Evolutionary conservation across 352 stramenopile species (phyloP).

Genomic region (Globisporangium perplexum): DNA sequence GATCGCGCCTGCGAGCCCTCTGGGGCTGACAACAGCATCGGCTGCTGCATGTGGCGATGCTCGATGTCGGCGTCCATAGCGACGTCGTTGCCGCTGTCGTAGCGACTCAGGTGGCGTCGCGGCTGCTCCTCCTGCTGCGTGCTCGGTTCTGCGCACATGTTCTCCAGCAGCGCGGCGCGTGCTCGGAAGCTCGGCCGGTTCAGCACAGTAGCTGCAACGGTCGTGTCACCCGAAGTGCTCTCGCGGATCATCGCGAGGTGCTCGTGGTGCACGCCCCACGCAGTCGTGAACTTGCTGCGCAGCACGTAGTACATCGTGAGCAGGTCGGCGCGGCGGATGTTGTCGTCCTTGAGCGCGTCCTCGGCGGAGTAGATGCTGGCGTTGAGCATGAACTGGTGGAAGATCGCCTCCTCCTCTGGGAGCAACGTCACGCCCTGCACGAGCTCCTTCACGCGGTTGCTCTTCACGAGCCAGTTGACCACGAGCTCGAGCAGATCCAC

Average conservation of each 20-base stretch:
- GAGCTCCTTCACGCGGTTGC: conserved; percentile 65
- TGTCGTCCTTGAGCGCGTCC: conserved; percentile 58
- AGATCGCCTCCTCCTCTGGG: conserved; percentile 42
- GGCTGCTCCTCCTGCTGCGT: not conserved
- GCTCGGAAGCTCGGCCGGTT: conserved; percentile 64
- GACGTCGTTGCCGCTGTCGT: conserved; percentile 27
- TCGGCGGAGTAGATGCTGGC: conserved; percentile 32
- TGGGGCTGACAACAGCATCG: conserved; percentile 1
- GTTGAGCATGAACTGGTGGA: conserved; percentile 78
- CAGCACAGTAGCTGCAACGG: conserved; percentile 48
- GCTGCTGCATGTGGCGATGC: conserved; percentile 13
- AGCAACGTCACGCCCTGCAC: conserved; percentile 58
- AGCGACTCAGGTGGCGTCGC: not conserved
- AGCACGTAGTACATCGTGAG: conserved; percentile 84
- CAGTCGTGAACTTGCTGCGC: conserved; percentile 61
- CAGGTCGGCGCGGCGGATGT: conserved; percentile 69
- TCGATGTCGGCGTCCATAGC: conserved; percentile 24
- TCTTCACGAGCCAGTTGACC: conserved; percentile 71
- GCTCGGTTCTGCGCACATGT: conserved; percentile 56
- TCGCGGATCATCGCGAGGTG: conserved; percentile 69
- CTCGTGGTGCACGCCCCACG: conserved; percentile 72
- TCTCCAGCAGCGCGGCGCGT: conserved; percentile 49
- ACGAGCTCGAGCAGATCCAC: conserved; percentile 54
- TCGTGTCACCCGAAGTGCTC: conserved; percentile 50
- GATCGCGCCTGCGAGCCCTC: conserved; percentile 3